Percentiles rank a stretch among this genome's conserved stretches.
These are phyloP conservation scores for Cercophora scortea DNA, from an alignment of 495 filamentous ascomycete genomes.

Conservation along the genomic window DNA sequence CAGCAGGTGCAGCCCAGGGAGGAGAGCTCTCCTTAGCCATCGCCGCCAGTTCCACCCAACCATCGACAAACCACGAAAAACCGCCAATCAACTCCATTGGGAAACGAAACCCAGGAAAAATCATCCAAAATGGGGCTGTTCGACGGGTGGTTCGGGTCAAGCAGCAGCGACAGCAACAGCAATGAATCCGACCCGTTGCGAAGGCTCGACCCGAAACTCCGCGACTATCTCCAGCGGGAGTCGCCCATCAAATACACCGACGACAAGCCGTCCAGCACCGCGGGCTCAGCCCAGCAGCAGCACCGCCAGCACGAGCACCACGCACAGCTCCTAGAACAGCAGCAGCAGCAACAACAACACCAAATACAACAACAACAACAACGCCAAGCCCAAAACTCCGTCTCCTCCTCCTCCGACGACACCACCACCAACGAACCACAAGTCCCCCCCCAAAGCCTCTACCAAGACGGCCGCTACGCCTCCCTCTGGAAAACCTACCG, in stretches of 20 bases:
- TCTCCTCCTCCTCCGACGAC: background rate
- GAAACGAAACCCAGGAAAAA: background rate
- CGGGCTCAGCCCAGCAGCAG: background rate
- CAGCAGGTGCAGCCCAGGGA: background rate
- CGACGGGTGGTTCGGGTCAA: conserved; percentile 32
- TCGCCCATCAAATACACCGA: conserved; percentile 63
- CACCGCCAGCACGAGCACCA: background rate
- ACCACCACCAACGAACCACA: background rate
- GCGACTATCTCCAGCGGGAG: conserved; percentile 78
- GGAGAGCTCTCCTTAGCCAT: background rate
- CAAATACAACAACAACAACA: conserved; percentile 3
- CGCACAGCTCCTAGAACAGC: background rate
- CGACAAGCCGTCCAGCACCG: conserved; percentile 5
- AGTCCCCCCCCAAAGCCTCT: conserved; percentile 33
- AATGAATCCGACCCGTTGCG: conserved; percentile 59
- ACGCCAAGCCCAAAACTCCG: background rate
- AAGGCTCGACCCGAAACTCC: conserved; percentile 76
- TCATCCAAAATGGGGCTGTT: conserved; percentile 62
- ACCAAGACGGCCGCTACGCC: conserved; percentile 81
- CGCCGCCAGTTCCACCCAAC: background rate
- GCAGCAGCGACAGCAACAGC: conserved; percentile 5
- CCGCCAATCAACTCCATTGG: background rate
- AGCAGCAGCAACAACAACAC: conserved; percentile 8
- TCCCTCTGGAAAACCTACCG: conserved; percentile 88
- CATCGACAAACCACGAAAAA: background rate